These are phyloP conservation scores for Microthlaspi erraticum DNA, from an alignment of 345 rosid species.

Conservation along the genomic window DNA sequence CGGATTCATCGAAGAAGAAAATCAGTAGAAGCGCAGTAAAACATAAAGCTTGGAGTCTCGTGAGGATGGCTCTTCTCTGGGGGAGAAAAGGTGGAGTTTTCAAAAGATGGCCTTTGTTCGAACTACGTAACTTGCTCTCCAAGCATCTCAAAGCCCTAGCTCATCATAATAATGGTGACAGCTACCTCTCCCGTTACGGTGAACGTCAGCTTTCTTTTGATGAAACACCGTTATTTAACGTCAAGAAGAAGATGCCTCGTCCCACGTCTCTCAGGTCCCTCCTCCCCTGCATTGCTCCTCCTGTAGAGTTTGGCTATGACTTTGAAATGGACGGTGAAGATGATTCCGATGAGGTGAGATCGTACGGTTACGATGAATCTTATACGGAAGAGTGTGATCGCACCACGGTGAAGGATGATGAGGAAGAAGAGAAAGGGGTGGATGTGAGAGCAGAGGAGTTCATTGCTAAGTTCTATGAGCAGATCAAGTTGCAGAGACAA, in stretches of 20 bases:
- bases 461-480: conserved; percentile 71
- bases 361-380: conserved; percentile 40
- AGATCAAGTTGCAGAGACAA: conserved; percentile 86
- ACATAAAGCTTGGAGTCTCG: conserved; percentile 58
- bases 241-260: conserved; percentile 63
- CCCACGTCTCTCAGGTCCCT: conserved; percentile 65
- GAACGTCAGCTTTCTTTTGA: conserved; percentile 89
- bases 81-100: conserved; percentile 73
- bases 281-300: conserved; percentile 74
- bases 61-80: conserved; percentile 68
- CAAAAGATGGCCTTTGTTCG: conserved; percentile 56
- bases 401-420: conserved; percentile 36
- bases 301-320: conserved; percentile 59
- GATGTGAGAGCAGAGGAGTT: conserved; percentile 88
- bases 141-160: conserved; percentile 61
- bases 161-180: conserved; percentile 27
- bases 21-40: conserved; percentile 17
- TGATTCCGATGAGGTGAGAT: conserved; percentile 26
- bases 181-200: conserved; percentile 46
- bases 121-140: conserved; percentile 54
- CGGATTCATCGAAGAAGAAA: conserved; percentile 43
- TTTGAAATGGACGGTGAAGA: conserved; percentile 42
- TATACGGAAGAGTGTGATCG: conserved; percentile 31
- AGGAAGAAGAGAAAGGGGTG: conserved; percentile 65
- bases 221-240: conserved; percentile 71